These are phyloP conservation scores for Quercus engelmannii DNA, from an alignment of 306 rosid species.

Conservation along the genomic window DNA sequence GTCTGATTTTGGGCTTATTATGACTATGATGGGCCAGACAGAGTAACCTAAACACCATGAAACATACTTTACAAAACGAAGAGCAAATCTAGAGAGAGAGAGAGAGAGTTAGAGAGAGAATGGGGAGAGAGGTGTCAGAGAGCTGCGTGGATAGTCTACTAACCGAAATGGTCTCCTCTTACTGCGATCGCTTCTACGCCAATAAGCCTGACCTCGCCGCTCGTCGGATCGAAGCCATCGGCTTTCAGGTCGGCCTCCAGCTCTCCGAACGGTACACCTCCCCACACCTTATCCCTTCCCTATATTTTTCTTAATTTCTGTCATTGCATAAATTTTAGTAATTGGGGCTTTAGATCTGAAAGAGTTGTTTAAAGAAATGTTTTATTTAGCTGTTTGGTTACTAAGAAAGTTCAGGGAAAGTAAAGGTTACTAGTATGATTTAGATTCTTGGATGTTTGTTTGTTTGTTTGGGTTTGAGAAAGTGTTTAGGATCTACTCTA, in stretches of 20 bases:
- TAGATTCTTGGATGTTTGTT: background rate
- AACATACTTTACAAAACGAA: background rate
- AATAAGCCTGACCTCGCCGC: conserved; percentile 93
- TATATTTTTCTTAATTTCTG: background rate
- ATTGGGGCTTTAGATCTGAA: conserved; percentile 24
- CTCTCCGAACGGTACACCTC: conserved; percentile 83
- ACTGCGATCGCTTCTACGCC: conserved; percentile 84
- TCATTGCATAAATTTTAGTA: background rate
- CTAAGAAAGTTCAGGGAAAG: background rate
- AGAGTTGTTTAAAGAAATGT: background rate
- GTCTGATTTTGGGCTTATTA: background rate
- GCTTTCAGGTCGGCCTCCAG: conserved; percentile 96
- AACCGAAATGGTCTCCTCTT: conserved; percentile 86
- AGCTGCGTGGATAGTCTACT: conserved; percentile 84
- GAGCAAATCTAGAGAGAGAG: background rate
- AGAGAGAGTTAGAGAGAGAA: conserved; percentile 22
- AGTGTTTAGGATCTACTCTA: background rate
- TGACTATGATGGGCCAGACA: background rate
- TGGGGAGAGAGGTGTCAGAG: conserved; percentile 91
- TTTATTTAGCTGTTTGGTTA: background rate
- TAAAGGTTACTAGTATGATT: too few species aligned
- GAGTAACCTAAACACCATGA: background rate
- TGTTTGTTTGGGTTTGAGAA: background rate
- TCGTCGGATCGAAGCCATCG: conserved; percentile 93
- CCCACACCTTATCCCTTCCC: background rate